Evolutionary conservation across 306 rosid genomes (phyloP), one percentile per base, ranked within the genome.

Genomic region (Abrus precatorius): DNA sequence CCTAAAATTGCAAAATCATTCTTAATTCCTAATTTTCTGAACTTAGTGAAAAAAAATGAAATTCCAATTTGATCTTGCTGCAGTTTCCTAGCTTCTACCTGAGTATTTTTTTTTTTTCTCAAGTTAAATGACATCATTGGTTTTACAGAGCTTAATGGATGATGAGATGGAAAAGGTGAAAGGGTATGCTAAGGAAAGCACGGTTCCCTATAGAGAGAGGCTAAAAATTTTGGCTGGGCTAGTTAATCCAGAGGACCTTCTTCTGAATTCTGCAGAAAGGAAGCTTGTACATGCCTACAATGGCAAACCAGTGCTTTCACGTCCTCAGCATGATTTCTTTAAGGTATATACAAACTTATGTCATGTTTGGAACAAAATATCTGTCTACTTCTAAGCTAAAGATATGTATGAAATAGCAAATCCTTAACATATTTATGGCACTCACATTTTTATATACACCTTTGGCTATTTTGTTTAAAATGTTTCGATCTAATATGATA

Each of bases 231-330:
- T 93, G 82, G 97, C 92, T 29, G 97, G 95, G 30, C 59, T 89
- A 68, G 97, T 90, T 54, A 95, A 95, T 87, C 93, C 97, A 53
- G 95, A 93, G 55, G 97, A 95, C 30, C 95, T 95, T 57, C 71
- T 66, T 54, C 67, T 95, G 78, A 83, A 89, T 80, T 82, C 92
- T 7, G 53, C 99, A 2, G 99, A 91, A 83, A 95, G 56, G 78
- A 95, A 90, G 83, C 94, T 95, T n/a, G 74, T 95, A 12, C 36
- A 73, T 69, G 90, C 92, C 74, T 93, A 95, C 66, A 95, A 95
- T 78, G 94, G 92, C 82, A 93, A 95, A 87, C 97, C 98, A 13
- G 98, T 95, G 78, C 93, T 95, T 28, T 95, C 99, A 0, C 93
- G 99, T 27, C 99, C 99, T 78, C 99, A 95, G 70, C 99, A 95